Conservation (phyloP, 1,284 basidiomycete genomes). For the Malassezia vespertilionis region DNA sequence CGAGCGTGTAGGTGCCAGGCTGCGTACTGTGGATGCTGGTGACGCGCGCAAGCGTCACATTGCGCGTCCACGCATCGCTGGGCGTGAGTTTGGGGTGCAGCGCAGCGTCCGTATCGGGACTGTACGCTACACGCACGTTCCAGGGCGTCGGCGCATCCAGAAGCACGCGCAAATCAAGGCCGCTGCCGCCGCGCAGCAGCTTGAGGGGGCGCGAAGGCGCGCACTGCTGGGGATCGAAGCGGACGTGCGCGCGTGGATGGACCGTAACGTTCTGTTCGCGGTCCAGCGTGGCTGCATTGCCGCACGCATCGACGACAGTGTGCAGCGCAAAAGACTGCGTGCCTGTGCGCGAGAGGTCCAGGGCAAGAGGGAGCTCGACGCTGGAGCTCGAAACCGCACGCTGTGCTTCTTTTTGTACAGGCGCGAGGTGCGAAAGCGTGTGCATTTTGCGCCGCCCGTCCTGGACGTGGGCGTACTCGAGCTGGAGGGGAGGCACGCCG, state of each 20-base stretch:
- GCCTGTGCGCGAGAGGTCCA: constrained; percentile 29
- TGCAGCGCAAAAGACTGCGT: constrained; percentile 31
- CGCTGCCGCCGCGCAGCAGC: constrained; percentile 54
- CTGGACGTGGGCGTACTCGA: constrained; percentile 28
- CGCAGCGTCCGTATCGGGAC: constrained; percentile 25
- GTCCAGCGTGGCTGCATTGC: constrained; percentile 22
- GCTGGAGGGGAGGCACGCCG: constrained; percentile 36
- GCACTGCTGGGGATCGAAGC: constrained; percentile 60
- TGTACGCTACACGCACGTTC: constrained; percentile 20
- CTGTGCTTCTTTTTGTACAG: too few relatives aligned
- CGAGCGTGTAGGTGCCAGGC: constrained; percentile 73
- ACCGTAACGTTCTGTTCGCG: constrained; percentile 54
- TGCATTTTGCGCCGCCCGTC: not conserved
- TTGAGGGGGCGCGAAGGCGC: constrained; percentile 62
- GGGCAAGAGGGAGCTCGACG: constrained; percentile 30
- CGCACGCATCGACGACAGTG: constrained; percentile 39
- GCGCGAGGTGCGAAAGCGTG: constrained; percentile 7
- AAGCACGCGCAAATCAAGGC: constrained; percentile 19
- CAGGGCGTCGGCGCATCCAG: too few relatives aligned
- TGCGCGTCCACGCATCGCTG: constrained; percentile 18
- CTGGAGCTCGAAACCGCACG: too few relatives aligned
- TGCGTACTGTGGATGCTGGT: constrained; percentile 26
- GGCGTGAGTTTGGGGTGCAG: constrained; percentile 21
- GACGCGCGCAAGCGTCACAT: constrained; percentile 14
- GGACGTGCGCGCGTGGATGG: constrained; percentile 62